phyloP scores from a whole-genome alignment of 495 filamentous ascomycete species.

The Thermothielavioides terrestris region DNA sequence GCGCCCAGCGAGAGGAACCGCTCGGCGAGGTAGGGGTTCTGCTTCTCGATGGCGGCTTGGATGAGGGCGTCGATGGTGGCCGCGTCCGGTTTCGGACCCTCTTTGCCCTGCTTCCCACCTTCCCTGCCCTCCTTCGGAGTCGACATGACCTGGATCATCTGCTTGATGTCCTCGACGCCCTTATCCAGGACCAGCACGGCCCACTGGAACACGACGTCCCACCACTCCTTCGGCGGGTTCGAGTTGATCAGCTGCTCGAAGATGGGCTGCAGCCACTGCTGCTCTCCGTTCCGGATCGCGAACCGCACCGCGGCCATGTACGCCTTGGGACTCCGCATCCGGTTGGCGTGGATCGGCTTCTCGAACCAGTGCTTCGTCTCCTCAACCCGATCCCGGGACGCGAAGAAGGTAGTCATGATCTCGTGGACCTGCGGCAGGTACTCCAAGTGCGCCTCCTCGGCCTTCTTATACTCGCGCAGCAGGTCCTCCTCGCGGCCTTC shows the following conservation, averaged over 20 bases:
- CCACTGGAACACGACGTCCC: slow-evolving; percentile 69
- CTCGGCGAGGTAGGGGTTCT: slow-evolving; percentile 63
- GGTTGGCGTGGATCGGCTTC: slow-evolving; percentile 40
- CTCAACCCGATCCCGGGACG: slow-evolving; percentile 38
- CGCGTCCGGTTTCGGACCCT: slow-evolving; percentile 48
- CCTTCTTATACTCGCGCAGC: slow-evolving; percentile 29
- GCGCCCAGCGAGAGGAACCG: slow-evolving; percentile 57
- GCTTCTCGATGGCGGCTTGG: slow-evolving; percentile 57
- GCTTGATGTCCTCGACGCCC: slow-evolving; percentile 59
- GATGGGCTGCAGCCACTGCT: slow-evolving; percentile 54
- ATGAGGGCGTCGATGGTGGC: slow-evolving; percentile 67
- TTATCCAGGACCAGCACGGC: slow-evolving; percentile 58
- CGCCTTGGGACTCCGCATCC: slow-evolving; percentile 33
- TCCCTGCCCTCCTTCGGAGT: no score
- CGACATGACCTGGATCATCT: slow-evolving; percentile 56
- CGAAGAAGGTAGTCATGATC: slow-evolving; percentile 46
- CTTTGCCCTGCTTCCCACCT: slow-evolving; percentile 26
- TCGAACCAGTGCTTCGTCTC: slow-evolving; percentile 57
- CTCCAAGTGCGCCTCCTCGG: slow-evolving; percentile 23
- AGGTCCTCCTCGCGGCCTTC: slow-evolving; percentile 53
- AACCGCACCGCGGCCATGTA: slow-evolving; percentile 47
- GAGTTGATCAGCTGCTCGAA: slow-evolving; percentile 49
- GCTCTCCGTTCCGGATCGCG: slow-evolving; percentile 44
- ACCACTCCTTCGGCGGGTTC: slow-evolving; percentile 42
- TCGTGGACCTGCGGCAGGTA: slow-evolving; percentile 35